These are phyloP conservation scores for Neopestalotiopsis sp. DNA, from an alignment of 2,329 filamentous ascomycete species.

Conservation along the genomic window DNA sequence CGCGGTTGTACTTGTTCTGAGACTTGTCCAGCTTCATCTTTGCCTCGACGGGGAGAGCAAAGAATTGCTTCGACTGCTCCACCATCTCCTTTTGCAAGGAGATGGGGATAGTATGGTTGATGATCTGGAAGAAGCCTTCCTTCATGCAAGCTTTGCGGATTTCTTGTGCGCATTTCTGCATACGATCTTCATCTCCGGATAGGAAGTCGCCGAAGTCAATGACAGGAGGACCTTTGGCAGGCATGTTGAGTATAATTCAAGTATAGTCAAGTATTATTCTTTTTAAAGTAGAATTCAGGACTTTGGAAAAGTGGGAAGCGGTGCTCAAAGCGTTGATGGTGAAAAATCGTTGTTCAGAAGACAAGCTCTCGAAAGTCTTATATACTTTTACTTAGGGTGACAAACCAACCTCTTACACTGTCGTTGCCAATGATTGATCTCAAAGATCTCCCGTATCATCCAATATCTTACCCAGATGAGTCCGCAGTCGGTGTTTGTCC, in stretches of 20 bases:
- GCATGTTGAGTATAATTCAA: background rate
- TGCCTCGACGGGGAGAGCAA: background rate
- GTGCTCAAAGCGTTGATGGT: no score
- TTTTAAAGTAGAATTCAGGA: no score
- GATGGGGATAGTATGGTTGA: constrained; percentile 1
- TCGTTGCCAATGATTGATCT: no score
- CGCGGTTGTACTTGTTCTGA: constrained; percentile 11
- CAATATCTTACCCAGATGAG: no score
- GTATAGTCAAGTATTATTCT: no score
- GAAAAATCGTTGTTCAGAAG: no score
- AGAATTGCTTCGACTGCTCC: background rate
- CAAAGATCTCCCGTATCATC: no score
- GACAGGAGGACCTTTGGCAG: background rate
- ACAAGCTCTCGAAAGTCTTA: no score
- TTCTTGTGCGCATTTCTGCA: background rate
- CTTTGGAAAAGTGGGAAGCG: no score
- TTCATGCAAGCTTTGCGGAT: constrained; percentile 6
- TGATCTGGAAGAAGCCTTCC: constrained; percentile 15
- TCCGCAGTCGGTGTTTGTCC: no score
- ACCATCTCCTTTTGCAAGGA: constrained; percentile 7
- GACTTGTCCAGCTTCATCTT: constrained; percentile 15
- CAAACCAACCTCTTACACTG: no score
- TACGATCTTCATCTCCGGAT: background rate
- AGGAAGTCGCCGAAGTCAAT: constrained; percentile 4
- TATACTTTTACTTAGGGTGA: no score